Evolutionary conservation across 768 basidiomycete genomes (phyloP).

Genomic region (Pisolithus marmoratus): DNA sequence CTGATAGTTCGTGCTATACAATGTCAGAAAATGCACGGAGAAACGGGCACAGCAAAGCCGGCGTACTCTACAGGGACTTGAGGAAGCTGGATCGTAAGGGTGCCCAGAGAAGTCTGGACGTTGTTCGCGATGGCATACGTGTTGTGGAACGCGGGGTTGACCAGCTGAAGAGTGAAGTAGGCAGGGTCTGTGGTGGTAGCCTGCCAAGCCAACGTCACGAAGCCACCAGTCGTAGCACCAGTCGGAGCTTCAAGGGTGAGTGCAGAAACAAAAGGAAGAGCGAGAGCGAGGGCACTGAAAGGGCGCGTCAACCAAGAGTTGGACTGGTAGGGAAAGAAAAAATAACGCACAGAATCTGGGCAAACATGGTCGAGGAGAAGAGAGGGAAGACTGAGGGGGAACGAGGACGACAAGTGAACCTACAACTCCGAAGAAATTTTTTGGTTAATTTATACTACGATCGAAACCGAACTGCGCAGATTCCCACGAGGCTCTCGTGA

Average conservation of each 20-base stretch:
- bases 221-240: conserved; percentile 27
- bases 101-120: conserved; percentile 32
- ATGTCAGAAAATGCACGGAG: not conserved
- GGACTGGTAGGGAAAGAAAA: not conserved
- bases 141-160: conserved; percentile 46
- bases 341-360: conserved; percentile 39
- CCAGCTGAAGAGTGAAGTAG: conserved; percentile 41
- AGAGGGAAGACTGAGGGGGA: not conserved
- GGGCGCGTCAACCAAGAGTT: conserved; percentile 31
- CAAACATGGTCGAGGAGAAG: conserved; percentile 42
- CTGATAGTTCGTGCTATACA: conserved; percentile 41
- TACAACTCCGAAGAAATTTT: too few relatives aligned
- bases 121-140: conserved; percentile 52
- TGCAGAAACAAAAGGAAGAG: conserved; percentile 41
- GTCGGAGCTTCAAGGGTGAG: conserved; percentile 36
- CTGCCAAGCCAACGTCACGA: conserved; percentile 44
- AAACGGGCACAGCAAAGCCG: not conserved
- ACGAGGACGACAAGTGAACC: conserved; percentile 11
- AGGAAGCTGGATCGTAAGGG: conserved; percentile 39
- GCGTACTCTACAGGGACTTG: conserved; percentile 41
- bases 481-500: too few relatives aligned
- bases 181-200: conserved; percentile 35
- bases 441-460: too few relatives aligned
- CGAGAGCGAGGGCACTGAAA: conserved; percentile 37
- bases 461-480: too few relatives aligned